Base-by-base conservation (phyloP, 352 stramenopile species). In the Globisporangium sylvaticum region DNA sequence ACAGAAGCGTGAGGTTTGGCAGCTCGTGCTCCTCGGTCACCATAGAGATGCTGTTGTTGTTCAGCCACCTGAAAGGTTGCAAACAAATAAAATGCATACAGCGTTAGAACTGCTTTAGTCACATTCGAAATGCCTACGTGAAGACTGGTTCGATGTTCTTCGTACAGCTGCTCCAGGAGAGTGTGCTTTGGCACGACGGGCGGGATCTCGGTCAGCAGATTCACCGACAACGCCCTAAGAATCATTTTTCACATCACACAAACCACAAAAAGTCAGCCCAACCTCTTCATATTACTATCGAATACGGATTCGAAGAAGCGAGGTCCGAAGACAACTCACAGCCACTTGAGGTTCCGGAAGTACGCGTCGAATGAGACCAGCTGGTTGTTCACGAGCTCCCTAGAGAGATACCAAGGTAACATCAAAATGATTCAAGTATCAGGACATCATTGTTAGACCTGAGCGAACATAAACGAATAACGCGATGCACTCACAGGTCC, bases 31-130 rank as follows among this genome's bases (percentile, higher is more conserved):
- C 25, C 31, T 58, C 37, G 4, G 31, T 57, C 25, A 66, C 54
- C 3, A 31, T 24, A 34, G 32, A 18, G 32, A 66, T 58, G 29
- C 24, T 59, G 32, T 61, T 66, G 61, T 66, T 60, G 32, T 59
- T 60, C 9, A 66, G 15, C 22, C 18, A 55, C 22, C 61, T 66
- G n/a, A 0, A n/a, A 46, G 4, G 4, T n/a, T n/a, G 5, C 39
- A 46, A 8, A 46, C 8, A 4, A 18, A 4, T 7, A 46, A 34
- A 34, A 34, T 3, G 6, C 39, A 46, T 18, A 6, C 39, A 20
- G 4, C 0, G 14, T 44, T 44, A 44, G 37, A 18, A 1, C 29
- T 32, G 29, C 29, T 4, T 32, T 32, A 32, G 29, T 32, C 29
- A 32, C 29, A 32, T 32, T n/a, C n/a, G n/a, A n/a, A n/a, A n/a